phyloP scores from a whole-genome alignment of 257 asterid species.

The Hygrophila difformis region DNA sequence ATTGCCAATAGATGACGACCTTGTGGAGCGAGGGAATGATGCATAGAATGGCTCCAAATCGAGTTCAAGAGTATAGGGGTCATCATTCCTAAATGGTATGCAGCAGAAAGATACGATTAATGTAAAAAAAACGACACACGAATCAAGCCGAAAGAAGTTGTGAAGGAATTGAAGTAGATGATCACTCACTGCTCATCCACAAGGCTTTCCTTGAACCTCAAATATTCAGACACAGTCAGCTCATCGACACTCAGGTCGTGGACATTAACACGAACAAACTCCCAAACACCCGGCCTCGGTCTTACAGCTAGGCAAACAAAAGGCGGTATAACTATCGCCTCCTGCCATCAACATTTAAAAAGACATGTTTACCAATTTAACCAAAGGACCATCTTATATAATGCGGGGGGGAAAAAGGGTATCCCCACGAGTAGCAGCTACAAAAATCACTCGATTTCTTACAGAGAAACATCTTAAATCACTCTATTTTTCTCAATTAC shows the following conservation, averaged over 20 bases:
- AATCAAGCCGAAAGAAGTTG: no score
- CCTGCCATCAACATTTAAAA: slow-evolving; percentile 35
- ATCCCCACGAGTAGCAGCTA: background rate
- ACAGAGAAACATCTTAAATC: no score
- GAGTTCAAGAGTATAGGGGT: slow-evolving; percentile 70
- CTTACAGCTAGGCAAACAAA: slow-evolving; percentile 91
- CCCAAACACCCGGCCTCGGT: slow-evolving; percentile 99
- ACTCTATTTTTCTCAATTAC: background rate
- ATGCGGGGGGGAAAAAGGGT: no score
- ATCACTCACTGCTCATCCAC: slow-evolving; percentile 80
- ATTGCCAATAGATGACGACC: slow-evolving; percentile 87
- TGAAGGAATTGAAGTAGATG: no score
- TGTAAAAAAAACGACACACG: no score
- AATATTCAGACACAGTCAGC: slow-evolving; percentile 75
- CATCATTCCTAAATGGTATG: slow-evolving; percentile 35
- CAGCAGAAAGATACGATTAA: slow-evolving; percentile 4
- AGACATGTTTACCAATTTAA: background rate
- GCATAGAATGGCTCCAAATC: slow-evolving; percentile 98
- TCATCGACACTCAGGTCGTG: slow-evolving; percentile 81
- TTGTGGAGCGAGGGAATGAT: slow-evolving; percentile 78
- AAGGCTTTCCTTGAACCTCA: slow-evolving; percentile 76
- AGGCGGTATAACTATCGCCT: slow-evolving; percentile 91
- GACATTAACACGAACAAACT: slow-evolving; percentile 84
- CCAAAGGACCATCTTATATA: background rate
- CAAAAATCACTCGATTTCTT: no score